Conservation (phyloP, 306 rosid species). For the Myrica gale region DNA sequence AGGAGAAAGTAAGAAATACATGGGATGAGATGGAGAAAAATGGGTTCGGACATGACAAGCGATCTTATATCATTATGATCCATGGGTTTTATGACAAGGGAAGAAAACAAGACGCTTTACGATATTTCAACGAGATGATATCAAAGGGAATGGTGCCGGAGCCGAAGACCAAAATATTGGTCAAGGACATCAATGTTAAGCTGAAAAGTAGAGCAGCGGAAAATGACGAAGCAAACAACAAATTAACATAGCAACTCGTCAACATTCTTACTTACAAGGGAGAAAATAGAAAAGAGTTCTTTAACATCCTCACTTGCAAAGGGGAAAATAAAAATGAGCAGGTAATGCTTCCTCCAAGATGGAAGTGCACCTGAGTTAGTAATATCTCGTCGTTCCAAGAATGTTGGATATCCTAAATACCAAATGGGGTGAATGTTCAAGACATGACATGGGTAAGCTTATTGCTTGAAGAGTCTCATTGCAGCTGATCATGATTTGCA, state of each 20-base stretch:
- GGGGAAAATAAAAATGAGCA: neutral
- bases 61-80: slow-evolving; percentile 72
- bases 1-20: slow-evolving; percentile 46
- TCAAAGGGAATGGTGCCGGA: slow-evolving; percentile 65
- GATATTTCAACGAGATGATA: slow-evolving; percentile 57
- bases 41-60: slow-evolving; percentile 59
- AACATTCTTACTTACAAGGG: too few species aligned
- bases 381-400: neutral
- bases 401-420: neutral
- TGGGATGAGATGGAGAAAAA: slow-evolving; percentile 68
- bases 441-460: neutral
- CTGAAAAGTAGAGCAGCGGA: slow-evolving; percentile 27
- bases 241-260: neutral
- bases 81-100: slow-evolving; percentile 62
- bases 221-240: slow-evolving; percentile 13
- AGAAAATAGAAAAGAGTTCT: too few species aligned
- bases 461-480: neutral
- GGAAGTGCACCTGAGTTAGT: neutral
- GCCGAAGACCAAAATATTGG: slow-evolving; percentile 53
- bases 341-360: slow-evolving; percentile 13
- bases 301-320: too few species aligned
- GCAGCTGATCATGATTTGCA: neutral
- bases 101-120: slow-evolving; percentile 49
- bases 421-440: neutral
- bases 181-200: slow-evolving; percentile 34